phyloP scores from a whole-genome alignment of 306 rosid genomes.

The Cicer pinnatifidum region DNA sequence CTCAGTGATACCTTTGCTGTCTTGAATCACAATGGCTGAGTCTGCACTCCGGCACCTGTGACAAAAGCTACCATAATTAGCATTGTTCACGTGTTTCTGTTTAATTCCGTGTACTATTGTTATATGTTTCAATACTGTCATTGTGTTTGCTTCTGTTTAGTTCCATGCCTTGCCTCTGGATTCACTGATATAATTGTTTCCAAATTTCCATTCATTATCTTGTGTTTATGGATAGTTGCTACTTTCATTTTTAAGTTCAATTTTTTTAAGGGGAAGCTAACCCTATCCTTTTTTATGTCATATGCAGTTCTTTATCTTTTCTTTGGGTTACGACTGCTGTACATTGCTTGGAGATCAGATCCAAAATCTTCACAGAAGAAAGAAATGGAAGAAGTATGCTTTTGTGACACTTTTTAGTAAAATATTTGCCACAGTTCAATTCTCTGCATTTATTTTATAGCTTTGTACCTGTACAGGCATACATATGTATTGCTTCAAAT shows the following conservation, averaged over 20 bases:
- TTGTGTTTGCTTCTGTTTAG: conserved; percentile 25
- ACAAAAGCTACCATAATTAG: conserved; percentile 11
- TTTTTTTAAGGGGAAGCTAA: conserved; percentile 35
- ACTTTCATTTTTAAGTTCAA: conserved; percentile 17
- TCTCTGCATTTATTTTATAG: conserved; percentile 2
- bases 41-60: conserved; percentile 1
- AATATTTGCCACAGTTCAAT: conserved; percentile 30
- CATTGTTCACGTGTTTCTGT: not conserved
- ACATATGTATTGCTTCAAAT: conserved; percentile 9
- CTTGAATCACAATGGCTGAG: not conserved
- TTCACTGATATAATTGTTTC: conserved; percentile 27
- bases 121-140: conserved; percentile 18
- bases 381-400: conserved; percentile 94
- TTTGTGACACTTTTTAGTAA: conserved; percentile 13
- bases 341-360: conserved; percentile 98
- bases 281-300: conserved; percentile 18
- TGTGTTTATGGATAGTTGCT: conserved; percentile 16
- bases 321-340: conserved; percentile 88
- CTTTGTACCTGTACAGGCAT: not conserved
- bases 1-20: not conserved
- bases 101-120: conserved; percentile 14
- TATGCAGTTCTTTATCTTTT: conserved; percentile 87
- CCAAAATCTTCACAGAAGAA: conserved; percentile 92
- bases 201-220: conserved; percentile 23
- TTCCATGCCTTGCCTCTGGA: conserved; percentile 18